Evolutionary conservation across 148 eudicot species (phyloP).

Genomic region (Diospyros kaki): DNA sequence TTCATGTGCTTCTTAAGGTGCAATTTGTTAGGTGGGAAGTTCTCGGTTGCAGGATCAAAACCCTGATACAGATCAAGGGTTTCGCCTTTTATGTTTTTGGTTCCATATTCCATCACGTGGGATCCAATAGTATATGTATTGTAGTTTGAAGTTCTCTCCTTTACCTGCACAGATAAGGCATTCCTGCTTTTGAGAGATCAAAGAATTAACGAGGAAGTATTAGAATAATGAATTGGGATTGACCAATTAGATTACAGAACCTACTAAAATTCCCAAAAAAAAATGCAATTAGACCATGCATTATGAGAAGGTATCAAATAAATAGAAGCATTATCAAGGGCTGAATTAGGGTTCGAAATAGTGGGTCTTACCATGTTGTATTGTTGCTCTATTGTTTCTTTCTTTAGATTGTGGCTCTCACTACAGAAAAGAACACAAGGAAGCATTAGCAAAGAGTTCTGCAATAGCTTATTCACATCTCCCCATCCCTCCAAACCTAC

Average conservation of each 20-base stretch:
- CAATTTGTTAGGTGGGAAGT: slow-evolving; percentile 47
- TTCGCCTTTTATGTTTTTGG: slow-evolving; percentile 54
- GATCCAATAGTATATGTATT: slow-evolving; percentile 55
- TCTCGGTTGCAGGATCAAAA: slow-evolving; percentile 40
- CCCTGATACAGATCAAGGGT: slow-evolving; percentile 49
- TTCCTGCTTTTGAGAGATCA: neutral
- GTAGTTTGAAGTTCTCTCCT: slow-evolving; percentile 69
- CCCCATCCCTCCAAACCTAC: too few species aligned
- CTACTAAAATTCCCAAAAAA: neutral
- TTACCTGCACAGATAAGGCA: slow-evolving; percentile 44
- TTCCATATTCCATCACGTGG: slow-evolving; percentile 96
- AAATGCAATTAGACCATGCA: neutral
- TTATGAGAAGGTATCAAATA: neutral
- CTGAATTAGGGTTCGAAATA: neutral
- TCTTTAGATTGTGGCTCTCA: slow-evolving; percentile 77
- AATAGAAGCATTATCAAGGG: neutral
- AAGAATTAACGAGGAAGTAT: neutral
- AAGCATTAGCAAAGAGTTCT: neutral
- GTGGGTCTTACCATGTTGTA: slow-evolving; percentile 44
- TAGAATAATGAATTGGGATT: neutral
- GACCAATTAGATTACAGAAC: neutral
- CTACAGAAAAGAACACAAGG: slow-evolving; percentile 28
- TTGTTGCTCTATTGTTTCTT: slow-evolving; percentile 70
- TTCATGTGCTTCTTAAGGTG: slow-evolving; percentile 29
- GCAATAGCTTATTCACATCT: too few species aligned